Evolutionary conservation across 345 rosid genomes (phyloP).

Genomic region (Bruguiera gymnorhiza): DNA sequence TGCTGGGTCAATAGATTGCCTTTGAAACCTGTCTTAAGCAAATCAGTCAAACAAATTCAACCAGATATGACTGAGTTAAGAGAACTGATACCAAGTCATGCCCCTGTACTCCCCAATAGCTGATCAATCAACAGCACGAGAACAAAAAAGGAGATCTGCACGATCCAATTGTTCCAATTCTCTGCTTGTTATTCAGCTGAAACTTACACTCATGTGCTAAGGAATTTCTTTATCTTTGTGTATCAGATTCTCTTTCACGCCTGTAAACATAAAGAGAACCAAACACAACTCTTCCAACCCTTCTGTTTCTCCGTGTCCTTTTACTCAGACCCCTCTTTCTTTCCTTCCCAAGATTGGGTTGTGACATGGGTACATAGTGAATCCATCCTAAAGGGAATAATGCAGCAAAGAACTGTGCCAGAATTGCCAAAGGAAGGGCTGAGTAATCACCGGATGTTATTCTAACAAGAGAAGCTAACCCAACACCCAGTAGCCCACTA

Average conservation of each 20-base stretch:
- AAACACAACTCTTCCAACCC: slow-evolving; percentile 49
- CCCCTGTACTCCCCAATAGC: not conserved
- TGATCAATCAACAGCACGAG: not conserved
- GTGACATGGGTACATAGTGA: slow-evolving; percentile 46
- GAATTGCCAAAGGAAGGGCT: slow-evolving; percentile 49
- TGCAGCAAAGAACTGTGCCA: slow-evolving; percentile 68
- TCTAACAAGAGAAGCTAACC: slow-evolving; percentile 67
- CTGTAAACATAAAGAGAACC: slow-evolving; percentile 40
- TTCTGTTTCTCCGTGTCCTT: slow-evolving; percentile 53
- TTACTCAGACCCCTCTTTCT: slow-evolving; percentile 43
- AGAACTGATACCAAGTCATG: not conserved
- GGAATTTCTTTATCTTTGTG: slow-evolving; percentile 22
- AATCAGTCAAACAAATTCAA: not conserved
- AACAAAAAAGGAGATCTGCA: not conserved
- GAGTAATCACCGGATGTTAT: slow-evolving; percentile 62
- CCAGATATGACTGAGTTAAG: not conserved
- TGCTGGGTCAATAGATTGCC: not conserved
- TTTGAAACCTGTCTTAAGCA: not conserved
- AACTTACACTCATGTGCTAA: not conserved
- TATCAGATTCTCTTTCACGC: slow-evolving; percentile 57
- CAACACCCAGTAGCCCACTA: slow-evolving; percentile 67
- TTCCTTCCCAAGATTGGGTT: slow-evolving; percentile 42
- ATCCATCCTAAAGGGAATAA: slow-evolving; percentile 62
- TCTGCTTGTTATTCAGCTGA: not conserved
- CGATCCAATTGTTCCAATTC: not conserved